A percentile compares a stretch with the other conserved stretches of the same genome.
These are phyloP conservation scores for Cucurbita argyrosperma DNA, from an alignment of 306 rosid species.

Conservation along the genomic window DNA sequence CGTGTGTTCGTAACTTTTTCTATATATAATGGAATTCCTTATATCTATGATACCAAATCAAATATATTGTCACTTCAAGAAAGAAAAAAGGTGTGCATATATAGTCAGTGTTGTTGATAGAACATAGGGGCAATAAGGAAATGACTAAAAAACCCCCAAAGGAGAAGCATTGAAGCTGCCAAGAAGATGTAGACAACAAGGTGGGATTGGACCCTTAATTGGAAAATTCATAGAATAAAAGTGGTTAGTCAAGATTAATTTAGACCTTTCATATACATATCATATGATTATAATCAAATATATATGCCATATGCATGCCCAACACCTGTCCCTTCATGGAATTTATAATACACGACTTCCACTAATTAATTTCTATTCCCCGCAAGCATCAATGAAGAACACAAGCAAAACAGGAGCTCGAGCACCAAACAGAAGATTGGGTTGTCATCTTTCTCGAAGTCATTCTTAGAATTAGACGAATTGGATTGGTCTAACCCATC, in stretches of 20 bases:
- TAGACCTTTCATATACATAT: not conserved
- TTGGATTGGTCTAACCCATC: too few species aligned
- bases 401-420: too few species aligned
- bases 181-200: slow-evolving; percentile 7
- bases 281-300: not conserved
- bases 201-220: slow-evolving; percentile 2
- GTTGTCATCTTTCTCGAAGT: too few species aligned
- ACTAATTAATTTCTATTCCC: not conserved
- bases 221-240: not conserved
- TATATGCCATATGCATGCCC: not conserved
- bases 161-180: not conserved
- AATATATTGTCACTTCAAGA: not conserved
- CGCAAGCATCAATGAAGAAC: too few species aligned
- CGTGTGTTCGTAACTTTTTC: too few species aligned
- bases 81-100: not conserved
- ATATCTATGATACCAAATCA: too few species aligned
- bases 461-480: too few species aligned
- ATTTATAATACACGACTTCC: not conserved
- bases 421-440: too few species aligned
- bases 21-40: too few species aligned
- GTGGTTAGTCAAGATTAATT: not conserved
- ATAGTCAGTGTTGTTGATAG: not conserved
- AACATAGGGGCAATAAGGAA: not conserved
- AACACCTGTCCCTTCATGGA: not conserved
- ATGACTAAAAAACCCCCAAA: not conserved